A percentile compares a stretch with the other conserved stretches of the same genome.
These are phyloP conservation scores for Cercophora scortea DNA, from an alignment of 495 filamentous ascomycete species.

Conservation along the genomic window DNA sequence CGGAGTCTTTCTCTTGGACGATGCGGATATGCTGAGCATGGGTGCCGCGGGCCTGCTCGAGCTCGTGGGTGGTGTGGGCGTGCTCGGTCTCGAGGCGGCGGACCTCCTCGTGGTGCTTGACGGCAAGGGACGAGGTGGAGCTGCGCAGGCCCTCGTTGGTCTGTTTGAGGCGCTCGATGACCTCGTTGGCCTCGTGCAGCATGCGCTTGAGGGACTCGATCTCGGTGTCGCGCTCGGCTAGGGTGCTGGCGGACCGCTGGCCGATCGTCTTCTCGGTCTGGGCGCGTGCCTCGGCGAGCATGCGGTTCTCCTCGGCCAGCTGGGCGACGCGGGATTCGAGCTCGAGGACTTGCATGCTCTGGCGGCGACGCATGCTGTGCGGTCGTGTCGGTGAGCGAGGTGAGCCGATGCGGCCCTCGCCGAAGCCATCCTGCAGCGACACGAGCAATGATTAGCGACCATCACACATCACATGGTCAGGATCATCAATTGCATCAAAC, in stretches of 20 bases:
- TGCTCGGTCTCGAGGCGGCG: conserved; percentile 48
- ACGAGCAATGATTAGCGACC: conserved; percentile 4
- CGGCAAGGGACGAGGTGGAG: conserved; percentile 64
- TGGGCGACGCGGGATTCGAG: conserved; percentile 69
- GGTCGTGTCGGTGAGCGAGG: conserved; percentile 91
- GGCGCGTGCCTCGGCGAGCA: conserved; percentile 62
- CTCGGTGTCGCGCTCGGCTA: conserved; percentile 65
- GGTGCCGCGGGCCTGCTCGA: conserved; percentile 51
- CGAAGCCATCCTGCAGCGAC: conserved; percentile 72
- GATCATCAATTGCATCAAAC: not conserved
- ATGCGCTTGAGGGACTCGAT: conserved; percentile 71
- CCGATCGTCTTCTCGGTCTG: conserved; percentile 49
- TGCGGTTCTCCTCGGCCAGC: conserved; percentile 70
- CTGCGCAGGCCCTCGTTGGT: conserved; percentile 72
- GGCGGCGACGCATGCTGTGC: conserved; percentile 88
- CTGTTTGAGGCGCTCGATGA: conserved; percentile 67
- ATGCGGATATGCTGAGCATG: conserved; percentile 50
- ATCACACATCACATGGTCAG: not conserved
- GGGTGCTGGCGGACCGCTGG: conserved; percentile 36
- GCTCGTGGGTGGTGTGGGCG: conserved; percentile 49
- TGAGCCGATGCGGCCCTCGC: conserved; percentile 78
- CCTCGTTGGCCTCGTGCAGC: conserved; percentile 68
- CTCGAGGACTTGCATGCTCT: conserved; percentile 93
- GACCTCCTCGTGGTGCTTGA: conserved; percentile 59
- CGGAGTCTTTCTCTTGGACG: conserved; percentile 73